These are phyloP conservation scores for Calonectria crousiana DNA, from an alignment of 2,329 filamentous ascomycete genomes.

Conservation along the genomic window DNA sequence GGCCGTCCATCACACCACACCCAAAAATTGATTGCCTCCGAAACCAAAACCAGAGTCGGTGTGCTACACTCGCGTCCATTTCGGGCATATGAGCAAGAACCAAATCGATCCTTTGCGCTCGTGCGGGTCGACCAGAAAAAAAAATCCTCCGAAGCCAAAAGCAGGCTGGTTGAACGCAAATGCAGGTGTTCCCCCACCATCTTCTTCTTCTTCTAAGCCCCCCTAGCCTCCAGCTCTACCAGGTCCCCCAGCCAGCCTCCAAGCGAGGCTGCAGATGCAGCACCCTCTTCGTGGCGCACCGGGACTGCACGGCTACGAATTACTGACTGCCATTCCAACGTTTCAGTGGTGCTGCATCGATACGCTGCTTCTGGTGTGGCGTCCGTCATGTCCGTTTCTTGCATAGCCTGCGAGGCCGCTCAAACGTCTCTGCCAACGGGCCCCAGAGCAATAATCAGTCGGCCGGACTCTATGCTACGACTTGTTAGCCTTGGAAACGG, in stretches of 20 bases:
- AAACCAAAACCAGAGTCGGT: neutral
- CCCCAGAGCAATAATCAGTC: constrained; percentile 10
- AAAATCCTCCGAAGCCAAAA: constrained; percentile 15
- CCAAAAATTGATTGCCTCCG: neutral
- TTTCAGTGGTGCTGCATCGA: neutral
- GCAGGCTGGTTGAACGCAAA: neutral
- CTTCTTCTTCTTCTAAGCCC: constrained; percentile 15
- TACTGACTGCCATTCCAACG: neutral
- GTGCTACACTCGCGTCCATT: constrained; percentile 8
- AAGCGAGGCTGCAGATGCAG: constrained; percentile 12
- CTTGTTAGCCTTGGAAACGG: constrained; percentile 15
- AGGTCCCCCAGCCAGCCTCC: constrained; percentile 16
- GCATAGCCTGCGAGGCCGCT: constrained; percentile 37
- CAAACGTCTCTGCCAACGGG: constrained; percentile 23
- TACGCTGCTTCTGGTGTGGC: constrained; percentile 31
- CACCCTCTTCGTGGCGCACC: neutral
- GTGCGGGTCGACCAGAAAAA: neutral
- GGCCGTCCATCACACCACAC: neutral
- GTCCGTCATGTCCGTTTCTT: constrained; percentile 33
- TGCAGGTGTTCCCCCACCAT: constrained; percentile 6
- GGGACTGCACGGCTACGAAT: constrained; percentile 14
- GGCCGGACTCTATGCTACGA: neutral
- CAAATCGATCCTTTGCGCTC: constrained; percentile 2
- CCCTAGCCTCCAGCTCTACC: constrained; percentile 20
- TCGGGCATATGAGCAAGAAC: neutral